A percentile compares a stretch with the other conserved stretches of the same genome.
These are phyloP conservation scores for Musa itinerans DNA, from an alignment of 176 grass and related monocot genomes.

Conservation along the genomic window DNA sequence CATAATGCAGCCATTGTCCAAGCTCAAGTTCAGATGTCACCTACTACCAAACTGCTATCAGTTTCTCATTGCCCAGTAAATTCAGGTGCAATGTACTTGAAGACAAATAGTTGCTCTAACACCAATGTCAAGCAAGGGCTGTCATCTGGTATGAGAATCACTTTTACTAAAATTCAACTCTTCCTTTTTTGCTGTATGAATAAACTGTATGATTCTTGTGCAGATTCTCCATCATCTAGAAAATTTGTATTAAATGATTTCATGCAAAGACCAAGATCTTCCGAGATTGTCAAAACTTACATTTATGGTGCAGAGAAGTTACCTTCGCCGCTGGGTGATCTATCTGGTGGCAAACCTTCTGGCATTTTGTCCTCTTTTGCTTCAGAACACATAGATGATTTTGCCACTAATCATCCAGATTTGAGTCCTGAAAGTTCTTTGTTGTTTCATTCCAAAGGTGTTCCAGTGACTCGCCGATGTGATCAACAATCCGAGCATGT, in stretches of 20 bases:
- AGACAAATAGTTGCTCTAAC: background rate
- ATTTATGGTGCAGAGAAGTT: constrained; percentile 21
- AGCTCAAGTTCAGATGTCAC: constrained; percentile 13
- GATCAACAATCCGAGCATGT: background rate
- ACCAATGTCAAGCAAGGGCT: constrained; percentile 27
- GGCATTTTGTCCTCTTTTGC: constrained; percentile 10
- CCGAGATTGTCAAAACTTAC: constrained; percentile 12
- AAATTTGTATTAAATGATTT: constrained; percentile 1
- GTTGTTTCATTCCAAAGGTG: background rate
- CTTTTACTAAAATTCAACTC: background rate
- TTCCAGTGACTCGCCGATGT: background rate
- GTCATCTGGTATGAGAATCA: constrained; percentile 6
- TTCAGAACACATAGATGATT: constrained; percentile 11
- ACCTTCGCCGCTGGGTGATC: constrained; percentile 22
- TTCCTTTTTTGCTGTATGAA: constrained; percentile 16
- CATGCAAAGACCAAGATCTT: background rate
- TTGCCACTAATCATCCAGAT: background rate
- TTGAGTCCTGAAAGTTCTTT: constrained; percentile 7
- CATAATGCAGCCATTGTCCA: constrained; percentile 11
- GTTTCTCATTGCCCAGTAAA: constrained; percentile 19
- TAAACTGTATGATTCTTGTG: constrained; percentile 11
- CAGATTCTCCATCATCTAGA: constrained; percentile 5
- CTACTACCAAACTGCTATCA: constrained; percentile 24
- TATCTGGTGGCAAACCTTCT: constrained; percentile 29
- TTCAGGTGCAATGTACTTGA: background rate